Conservation (phyloP, 2,329 filamentous ascomycete species). For the Trichoderma atrobrunneum region DNA sequence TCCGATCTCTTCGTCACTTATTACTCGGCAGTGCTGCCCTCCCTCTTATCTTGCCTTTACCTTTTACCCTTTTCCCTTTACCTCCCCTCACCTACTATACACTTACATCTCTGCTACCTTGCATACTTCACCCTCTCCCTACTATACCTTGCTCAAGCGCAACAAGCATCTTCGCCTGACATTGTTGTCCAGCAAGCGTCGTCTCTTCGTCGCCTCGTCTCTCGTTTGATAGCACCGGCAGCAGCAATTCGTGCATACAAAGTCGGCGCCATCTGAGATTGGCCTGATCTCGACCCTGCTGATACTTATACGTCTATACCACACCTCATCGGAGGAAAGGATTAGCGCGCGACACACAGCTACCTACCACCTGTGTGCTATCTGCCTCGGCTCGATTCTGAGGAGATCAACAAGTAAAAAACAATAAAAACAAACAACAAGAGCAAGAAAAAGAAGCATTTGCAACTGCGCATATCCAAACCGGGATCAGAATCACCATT, state of each 20-base stretch:
- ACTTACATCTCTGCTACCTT: not conserved
- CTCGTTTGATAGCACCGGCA: not conserved
- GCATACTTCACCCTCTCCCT: not conserved
- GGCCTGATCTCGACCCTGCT: not conserved
- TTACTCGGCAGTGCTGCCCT: not conserved
- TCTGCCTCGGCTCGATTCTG: not conserved
- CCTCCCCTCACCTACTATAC: not conserved
- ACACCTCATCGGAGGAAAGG: not conserved
- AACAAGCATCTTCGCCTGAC: not conserved
- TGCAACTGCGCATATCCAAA: not conserved
- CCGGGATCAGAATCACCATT: not conserved
- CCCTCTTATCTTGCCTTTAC: not conserved
- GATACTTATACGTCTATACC: not conserved
- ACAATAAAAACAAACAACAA: not conserved
- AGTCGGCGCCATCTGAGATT: constrained; percentile 5
- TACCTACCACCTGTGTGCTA: not conserved
- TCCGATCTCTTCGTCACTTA: constrained; percentile 3
- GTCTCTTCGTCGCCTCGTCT: not conserved
- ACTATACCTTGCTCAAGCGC: not conserved
- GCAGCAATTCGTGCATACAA: constrained; percentile 1
- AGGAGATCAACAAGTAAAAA: not conserved
- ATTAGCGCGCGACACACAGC: constrained; percentile 5
- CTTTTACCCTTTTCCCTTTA: not conserved
- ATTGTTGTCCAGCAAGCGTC: not conserved
- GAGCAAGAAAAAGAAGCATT: not conserved